Percentiles rank a stretch among this genome's conserved stretches.
These are phyloP conservation scores for Pleurotus sapidus DNA, from an alignment of 768 basidiomycete species.

Conservation along the genomic window DNA sequence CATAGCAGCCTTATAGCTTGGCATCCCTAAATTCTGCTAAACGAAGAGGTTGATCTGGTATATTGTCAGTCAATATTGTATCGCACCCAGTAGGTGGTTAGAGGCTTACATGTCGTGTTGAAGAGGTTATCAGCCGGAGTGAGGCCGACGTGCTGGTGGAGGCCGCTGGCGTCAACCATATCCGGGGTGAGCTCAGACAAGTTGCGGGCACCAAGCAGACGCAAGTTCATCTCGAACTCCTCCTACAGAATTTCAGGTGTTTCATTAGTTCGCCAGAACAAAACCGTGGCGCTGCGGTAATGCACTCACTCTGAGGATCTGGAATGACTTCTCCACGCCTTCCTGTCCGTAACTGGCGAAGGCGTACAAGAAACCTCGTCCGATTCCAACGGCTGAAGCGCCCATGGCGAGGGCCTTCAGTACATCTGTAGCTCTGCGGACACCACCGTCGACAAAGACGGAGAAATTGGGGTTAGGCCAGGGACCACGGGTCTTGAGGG, in stretches of 20 bases:
- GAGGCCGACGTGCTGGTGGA: constrained; percentile 55
- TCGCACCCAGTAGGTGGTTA: no score
- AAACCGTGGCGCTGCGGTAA: not conserved
- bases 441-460: constrained; percentile 92
- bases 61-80: not conserved
- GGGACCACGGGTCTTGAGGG: constrained; percentile 65
- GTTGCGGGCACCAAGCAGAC: constrained; percentile 81
- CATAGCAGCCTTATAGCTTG: not conserved
- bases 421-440: constrained; percentile 86
- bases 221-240: constrained; percentile 98
- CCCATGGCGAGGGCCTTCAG: constrained; percentile 87
- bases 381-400: constrained; percentile 83
- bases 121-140: constrained; percentile 2
- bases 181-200: constrained; percentile 77
- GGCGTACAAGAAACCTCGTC: constrained; percentile 85
- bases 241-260: constrained; percentile 48
- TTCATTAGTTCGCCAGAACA: not conserved
- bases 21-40: not conserved
- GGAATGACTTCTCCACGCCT: constrained; percentile 80
- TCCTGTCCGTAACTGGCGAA: constrained; percentile 87
- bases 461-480: constrained; percentile 83
- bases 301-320: constrained; percentile 64
- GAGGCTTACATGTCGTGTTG: not conserved
- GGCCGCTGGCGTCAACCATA: constrained; percentile 85
- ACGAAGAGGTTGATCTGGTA: not conserved